Evolutionary conservation across 331 rosid genomes (phyloP), one percentile per base, ranked within the genome.

Genomic region (Phaseolus coccineus): DNA sequence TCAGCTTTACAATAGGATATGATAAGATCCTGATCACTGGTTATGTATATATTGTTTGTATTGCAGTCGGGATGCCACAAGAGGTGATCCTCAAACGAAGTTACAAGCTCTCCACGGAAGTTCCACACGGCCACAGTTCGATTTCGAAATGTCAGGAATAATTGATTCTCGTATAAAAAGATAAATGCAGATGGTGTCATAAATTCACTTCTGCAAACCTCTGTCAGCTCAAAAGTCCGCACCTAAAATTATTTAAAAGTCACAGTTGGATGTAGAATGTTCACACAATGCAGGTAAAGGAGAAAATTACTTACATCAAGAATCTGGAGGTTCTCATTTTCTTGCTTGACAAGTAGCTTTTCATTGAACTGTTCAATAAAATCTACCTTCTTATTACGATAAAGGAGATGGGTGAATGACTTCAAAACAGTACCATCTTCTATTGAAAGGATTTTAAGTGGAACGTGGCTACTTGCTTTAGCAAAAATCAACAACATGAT

Each of bases 61-160:
- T 96, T 96, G 91, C 99, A 96, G 87, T 96, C 98, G 8, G 99
- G 99, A 86, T 96, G 98, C 98, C 97, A 93, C 92, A 96, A 84
- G 70, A 96, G 96, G 84, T 96, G 99, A 77, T 96, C 99, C 86
- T 96, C 99, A 84, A 96, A 96, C 2, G 99, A 96, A 31, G 99
- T 96, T 22, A 96, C 99, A 79, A 96, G 98, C 89, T 96, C 98
- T 62, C 99, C 99, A 39, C 99, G 98, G 68, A 96, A 93, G 88
- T 96, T 96, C 99, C 99, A 96, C 59, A 96, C 99, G 63, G 98
- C 99, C 86, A 96, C 99, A 48, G 97, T 90, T n/a, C 99, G 96
- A 58, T 93, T 90, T 61, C 96, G 91, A 84, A 96, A 96, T 3
- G 99, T 96, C 62, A 96, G 84, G 82, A 96, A 96, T 74, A 96